Evolutionary conservation across 2,329 filamentous ascomycete species (phyloP), one percentile per base, ranked within the genome.

Genomic region (Calycina marina): DNA sequence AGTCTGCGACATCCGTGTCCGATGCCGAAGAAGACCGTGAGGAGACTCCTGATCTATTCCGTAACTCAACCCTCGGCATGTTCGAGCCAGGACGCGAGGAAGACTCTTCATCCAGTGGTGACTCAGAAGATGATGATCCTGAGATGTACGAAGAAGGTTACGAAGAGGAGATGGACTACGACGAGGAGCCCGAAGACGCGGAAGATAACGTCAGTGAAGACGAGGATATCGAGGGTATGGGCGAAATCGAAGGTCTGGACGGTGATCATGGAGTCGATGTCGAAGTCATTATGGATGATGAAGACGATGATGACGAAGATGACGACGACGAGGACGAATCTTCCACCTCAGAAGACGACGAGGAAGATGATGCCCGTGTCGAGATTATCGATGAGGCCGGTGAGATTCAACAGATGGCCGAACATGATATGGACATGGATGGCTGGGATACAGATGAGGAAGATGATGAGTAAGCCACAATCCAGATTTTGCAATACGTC

Each of bases 1-100:
- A 77, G 2, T 90, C 83, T 8, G 74, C 80, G 3, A 92, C 85
- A 4, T 93, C 88, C 1, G 72, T 93, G 14, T 94, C 88, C 8
- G 86, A 93, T 41, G 63, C 85, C 31, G 81, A 86, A 25, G 81
- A 86, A 39, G 77, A 83, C 35, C 77, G 85, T 27, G 85, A 93
- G 55, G 90, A 96, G 53, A 98, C 92, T 4, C 90, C 92, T 17
- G 90, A 98, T 57, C 67, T 98, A 13, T 96, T 94, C 61, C 80
- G 92, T 32, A 93, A 96, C 55, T 96, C 90, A 2, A 84, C 92
- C 2, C 64, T 98, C 14, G 88, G 90, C 30, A 92, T 96, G 75
- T 76, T 94, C 32, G 90, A 96, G 53, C 77, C 81, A 42, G 72
- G 77, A 30, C 72, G 79, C 36, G 78, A 85, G 38, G 77, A 82